Evolutionary conservation across 1,139 yeast genomes (phyloP).

Genomic region (Magnusiomyces tetraspermus): DNA sequence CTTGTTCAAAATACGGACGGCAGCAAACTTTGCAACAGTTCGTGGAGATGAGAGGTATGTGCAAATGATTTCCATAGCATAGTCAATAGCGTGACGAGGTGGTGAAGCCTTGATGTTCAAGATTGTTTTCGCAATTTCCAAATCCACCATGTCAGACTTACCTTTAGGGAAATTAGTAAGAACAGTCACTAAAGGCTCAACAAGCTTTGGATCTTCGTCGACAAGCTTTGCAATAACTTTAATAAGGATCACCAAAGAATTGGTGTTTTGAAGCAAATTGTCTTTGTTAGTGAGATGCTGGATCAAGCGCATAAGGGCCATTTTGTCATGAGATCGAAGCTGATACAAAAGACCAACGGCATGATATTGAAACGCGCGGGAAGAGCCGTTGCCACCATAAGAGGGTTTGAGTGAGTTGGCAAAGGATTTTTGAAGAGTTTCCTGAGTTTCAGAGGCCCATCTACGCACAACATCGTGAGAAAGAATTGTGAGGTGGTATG

Average conservation of each 20-base stretch:
- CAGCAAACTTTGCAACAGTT: slow-evolving; percentile 83
- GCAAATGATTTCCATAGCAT: slow-evolving; percentile 63
- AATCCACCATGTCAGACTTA: slow-evolving; percentile 81
- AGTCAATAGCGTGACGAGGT: slow-evolving; percentile 49
- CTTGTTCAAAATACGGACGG: slow-evolving; percentile 79
- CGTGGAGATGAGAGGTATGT: slow-evolving; percentile 79
- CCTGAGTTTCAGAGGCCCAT: slow-evolving; percentile 90
- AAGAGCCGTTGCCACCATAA: slow-evolving; percentile 24
- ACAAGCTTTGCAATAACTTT: slow-evolving; percentile 70
- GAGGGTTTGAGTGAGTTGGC: slow-evolving; percentile 44
- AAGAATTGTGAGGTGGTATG: slow-evolving; percentile 81
- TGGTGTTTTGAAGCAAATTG: slow-evolving; percentile 37
- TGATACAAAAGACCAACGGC: slow-evolving; percentile 87
- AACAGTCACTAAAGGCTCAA: slow-evolving; percentile 46
- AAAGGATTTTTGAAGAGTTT: slow-evolving; percentile 60
- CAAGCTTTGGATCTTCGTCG: slow-evolving; percentile 44
- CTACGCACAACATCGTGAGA: slow-evolving; percentile 88
- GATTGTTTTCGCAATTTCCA: slow-evolving; percentile 87
- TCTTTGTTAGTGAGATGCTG: slow-evolving; percentile 57
- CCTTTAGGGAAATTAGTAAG: slow-evolving; percentile 66
- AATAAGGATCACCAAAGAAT: slow-evolving; percentile 75
- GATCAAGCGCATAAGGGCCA: slow-evolving; percentile 87
- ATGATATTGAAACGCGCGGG: slow-evolving; percentile 88
- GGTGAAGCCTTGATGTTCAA: slow-evolving; percentile 49
- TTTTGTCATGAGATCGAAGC: slow-evolving; percentile 81